Evolutionary conservation across 2,329 filamentous ascomycete genomes (phyloP).

Genomic region (Hymenoscyphus linearis): DNA sequence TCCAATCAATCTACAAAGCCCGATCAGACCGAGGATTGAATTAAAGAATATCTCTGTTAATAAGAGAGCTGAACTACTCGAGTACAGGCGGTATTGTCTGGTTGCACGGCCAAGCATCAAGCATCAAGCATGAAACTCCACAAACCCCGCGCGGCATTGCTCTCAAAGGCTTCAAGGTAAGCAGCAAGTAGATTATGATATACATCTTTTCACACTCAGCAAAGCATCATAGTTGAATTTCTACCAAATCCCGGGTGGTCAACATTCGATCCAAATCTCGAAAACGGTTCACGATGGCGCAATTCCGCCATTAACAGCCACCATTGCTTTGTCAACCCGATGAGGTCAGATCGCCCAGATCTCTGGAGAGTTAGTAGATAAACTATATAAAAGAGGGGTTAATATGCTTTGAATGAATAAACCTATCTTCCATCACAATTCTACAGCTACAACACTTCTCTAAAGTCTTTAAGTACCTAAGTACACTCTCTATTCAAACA

Average conservation of each 20-base stretch:
- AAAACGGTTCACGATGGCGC: neutral
- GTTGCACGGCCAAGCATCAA: too few relatives aligned
- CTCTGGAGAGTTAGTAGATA: neutral
- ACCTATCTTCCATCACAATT: neutral
- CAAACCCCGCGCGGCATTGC: too few relatives aligned
- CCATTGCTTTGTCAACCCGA: neutral
- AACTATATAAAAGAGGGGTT: neutral
- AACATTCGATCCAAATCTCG: neutral
- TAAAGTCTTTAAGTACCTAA: neutral
- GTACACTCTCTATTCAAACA: neutral
- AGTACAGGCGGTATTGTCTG: too few relatives aligned
- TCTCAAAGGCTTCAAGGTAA: too few relatives aligned
- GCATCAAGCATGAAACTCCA: too few relatives aligned
- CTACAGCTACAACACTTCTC: neutral
- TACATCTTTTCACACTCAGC: too few relatives aligned
- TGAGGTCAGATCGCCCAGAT: constrained; percentile 1
- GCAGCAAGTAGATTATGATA: too few relatives aligned
- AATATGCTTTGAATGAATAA: neutral
- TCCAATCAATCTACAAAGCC: too few relatives aligned
- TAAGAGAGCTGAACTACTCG: too few relatives aligned
- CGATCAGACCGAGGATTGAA: too few relatives aligned
- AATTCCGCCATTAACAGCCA: constrained; percentile 2
- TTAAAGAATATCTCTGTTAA: too few relatives aligned
- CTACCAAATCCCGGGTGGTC: neutral
- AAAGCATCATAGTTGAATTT: neutral